Evolutionary conservation across 352 stramenopile genomes (phyloP), one percentile per base, ranked within the genome.

Genomic region (Pythium oligandrum): DNA sequence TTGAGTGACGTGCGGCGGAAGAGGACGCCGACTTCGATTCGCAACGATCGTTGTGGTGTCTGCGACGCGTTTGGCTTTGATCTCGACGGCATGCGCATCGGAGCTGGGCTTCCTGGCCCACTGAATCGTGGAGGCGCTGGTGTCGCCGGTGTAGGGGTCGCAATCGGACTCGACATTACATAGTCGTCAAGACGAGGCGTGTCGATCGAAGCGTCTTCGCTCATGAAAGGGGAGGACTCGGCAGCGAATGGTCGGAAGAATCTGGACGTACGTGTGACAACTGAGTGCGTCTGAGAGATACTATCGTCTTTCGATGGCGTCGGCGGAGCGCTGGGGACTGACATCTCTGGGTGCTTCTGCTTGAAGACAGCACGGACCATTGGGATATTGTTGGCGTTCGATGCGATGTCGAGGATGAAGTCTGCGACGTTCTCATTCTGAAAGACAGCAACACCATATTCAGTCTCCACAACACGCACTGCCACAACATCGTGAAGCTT

Each of bases 391-490:
- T 67, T 70, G 4, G 66, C 57, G 43, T 92, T 64, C 4, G 73
- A 78, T 17, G 78, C 83, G 12, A 90, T 82, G 57, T 90, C 80
- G 7, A 93, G 57, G 47, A 93, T 84, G 53, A 90, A 90, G 42
- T 91, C 83, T 5, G 83, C 80, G 43, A 90, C 85, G 61, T 89
- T 91, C 32, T 93, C 83, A 45, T 91, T 71, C 61, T 83, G 17
- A 26, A 26, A 26, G 17, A 26, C 17, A 26, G 17, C 17, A 26
- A 26, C 17, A 26, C 17, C 17, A 26, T 26, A 26, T 26, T 26
- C 17, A 26, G 17, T 26, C 17, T 26, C 17, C 17, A 26, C 17
- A 26, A 26, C 17, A 26, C 17, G 17, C 17, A 26, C 17, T 26
- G 17, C 17, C 17, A 26, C 17, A 26, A 26, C 17, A 26, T 26